phyloP scores from a whole-genome alignment of 805 yeast genomes.

The Lipomyces chichibuensis region DNA sequence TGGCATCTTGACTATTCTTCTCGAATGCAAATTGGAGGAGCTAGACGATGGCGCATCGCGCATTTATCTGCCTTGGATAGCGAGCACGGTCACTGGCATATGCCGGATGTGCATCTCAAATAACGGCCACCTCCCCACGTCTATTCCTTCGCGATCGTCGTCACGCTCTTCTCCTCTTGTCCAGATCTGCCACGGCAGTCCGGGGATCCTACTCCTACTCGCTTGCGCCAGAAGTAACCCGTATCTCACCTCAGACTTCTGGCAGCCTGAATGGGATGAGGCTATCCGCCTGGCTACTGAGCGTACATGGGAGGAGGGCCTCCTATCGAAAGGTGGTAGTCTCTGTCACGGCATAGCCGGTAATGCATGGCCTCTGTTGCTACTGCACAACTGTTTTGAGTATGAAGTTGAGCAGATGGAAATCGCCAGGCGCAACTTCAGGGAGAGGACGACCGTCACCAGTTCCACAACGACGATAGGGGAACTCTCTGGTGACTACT shows the following conservation, averaged over 20 bases:
- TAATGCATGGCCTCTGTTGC: constrained; percentile 3
- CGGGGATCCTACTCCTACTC: not conserved
- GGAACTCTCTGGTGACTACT: constrained; percentile 4
- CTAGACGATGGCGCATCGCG: not conserved
- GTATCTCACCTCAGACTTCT: not conserved
- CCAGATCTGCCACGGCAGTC: constrained; percentile 4
- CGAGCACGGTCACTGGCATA: not conserved
- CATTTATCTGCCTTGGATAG: not conserved
- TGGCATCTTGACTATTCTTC: not conserved
- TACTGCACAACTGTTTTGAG: not conserved
- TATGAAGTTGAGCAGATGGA: not conserved
- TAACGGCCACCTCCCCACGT: constrained; percentile 7
- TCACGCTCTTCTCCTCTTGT: constrained; percentile 2
- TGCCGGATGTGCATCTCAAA: not conserved
- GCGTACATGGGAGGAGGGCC: not conserved
- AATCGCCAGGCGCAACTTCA: constrained; percentile 1
- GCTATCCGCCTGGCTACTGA: not conserved
- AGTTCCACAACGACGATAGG: not conserved
- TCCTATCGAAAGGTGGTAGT: constrained; percentile 1
- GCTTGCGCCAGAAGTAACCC: not conserved
- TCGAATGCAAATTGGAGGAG: not conserved
- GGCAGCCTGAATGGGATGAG: constrained; percentile 5
- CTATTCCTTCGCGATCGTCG: not conserved
- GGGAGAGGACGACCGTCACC: not conserved
- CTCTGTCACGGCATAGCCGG: constrained; percentile 1